Percentiles rank a stretch among this genome's conserved stretches.
Evolutionary conservation across 2,329 filamentous ascomycete species (phyloP).

Genomic region (Decorospora gaudefroyi): DNA sequence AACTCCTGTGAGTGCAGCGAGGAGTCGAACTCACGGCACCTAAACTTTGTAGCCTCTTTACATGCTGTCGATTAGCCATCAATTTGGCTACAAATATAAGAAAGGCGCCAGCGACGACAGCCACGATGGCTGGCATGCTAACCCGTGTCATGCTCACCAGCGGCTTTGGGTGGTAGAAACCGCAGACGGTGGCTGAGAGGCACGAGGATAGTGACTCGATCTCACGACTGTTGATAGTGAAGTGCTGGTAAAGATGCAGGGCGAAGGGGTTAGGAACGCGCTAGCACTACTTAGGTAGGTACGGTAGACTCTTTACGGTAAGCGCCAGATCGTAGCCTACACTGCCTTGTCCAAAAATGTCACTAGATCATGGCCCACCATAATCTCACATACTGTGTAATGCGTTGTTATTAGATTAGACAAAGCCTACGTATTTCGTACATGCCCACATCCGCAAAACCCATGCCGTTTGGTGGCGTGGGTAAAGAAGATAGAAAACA

Average conservation of each 20-base stretch:
- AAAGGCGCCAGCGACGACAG: slow-evolving; percentile 6
- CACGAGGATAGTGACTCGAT: neutral
- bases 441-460: no score
- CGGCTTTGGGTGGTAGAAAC: neutral
- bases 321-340: no score
- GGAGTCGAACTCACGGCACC: slow-evolving; percentile 6
- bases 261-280: neutral
- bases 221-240: neutral
- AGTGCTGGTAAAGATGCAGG: neutral
- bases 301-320: no score
- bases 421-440: no score
- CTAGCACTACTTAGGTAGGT: neutral
- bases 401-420: no score
- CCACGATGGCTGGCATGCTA: slow-evolving; percentile 5
- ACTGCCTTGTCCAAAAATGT: no score
- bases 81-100: slow-evolving; percentile 5
- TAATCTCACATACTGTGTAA: no score
- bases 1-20: neutral
- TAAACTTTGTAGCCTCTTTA: slow-evolving; percentile 5
- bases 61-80: slow-evolving; percentile 8
- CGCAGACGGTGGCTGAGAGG: neutral
- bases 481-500: no score
- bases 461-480: no score
- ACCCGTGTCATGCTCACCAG: slow-evolving; percentile 6
- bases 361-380: no score